A percentile compares a stretch with the other conserved stretches of the same genome.
Conservation (phyloP, 2,329 filamentous ascomycete species). For the Diaporthe eres region DNA sequence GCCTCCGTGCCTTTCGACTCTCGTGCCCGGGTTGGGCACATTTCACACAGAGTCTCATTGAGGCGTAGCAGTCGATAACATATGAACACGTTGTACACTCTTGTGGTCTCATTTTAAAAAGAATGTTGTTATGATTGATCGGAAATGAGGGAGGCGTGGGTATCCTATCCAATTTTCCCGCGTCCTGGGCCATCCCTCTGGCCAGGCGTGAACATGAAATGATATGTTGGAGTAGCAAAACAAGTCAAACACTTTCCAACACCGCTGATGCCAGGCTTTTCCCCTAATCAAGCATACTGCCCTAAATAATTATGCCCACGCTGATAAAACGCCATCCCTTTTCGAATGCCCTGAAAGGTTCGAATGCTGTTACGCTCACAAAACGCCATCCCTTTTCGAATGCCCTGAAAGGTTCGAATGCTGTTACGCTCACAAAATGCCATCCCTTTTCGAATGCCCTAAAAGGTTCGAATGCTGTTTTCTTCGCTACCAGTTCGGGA, state of each 20-base stretch:
- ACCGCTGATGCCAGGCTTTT: constrained; percentile 19
- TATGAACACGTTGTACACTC: background rate
- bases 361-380: constrained; percentile 8
- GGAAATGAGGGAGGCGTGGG: constrained; percentile 11
- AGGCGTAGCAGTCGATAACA: background rate
- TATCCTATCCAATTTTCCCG: constrained; percentile 7
- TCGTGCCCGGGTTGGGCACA: too few relatives aligned
- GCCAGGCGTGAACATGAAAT: background rate
- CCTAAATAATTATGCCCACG: background rate
- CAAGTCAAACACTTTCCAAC: background rate
- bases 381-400: constrained; percentile 5
- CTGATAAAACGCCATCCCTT: constrained; percentile 4
- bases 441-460: constrained; percentile 24
- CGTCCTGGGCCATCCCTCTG: background rate
- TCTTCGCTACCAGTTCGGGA: constrained; percentile 25
- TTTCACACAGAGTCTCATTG: background rate
- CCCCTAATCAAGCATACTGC: background rate
- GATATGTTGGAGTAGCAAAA: background rate
- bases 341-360: constrained; percentile 31
- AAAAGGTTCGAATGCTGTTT: constrained; percentile 30
- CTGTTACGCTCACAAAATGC: background rate
- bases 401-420: constrained; percentile 29
- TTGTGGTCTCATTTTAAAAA: background rate
- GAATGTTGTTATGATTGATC: constrained; percentile 17
- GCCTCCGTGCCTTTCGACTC: too few relatives aligned